Evolutionary conservation across 202 grass and related monocot species (phyloP).

Genomic region (Sporobolus alterniflorus): DNA sequence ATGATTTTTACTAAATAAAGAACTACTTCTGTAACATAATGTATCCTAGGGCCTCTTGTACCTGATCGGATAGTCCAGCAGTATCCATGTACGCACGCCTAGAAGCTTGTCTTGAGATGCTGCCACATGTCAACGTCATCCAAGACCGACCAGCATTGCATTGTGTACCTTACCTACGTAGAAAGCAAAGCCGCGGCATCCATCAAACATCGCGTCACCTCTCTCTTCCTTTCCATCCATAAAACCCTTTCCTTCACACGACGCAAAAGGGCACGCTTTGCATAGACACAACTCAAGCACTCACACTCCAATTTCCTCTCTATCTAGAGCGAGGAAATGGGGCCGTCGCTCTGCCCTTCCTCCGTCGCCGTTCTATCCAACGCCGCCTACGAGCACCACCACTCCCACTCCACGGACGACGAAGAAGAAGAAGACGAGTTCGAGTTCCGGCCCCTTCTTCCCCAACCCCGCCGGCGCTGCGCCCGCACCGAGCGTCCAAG

Average conservation of each 20-base stretch:
- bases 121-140: no score
- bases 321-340: slow-evolving; percentile 18
- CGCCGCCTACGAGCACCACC: background rate
- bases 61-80: no score
- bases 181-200: no score
- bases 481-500: background rate
- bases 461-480: background rate
- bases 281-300: background rate
- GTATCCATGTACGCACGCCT: no score
- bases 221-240: background rate
- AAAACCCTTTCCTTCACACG: slow-evolving; percentile 23
- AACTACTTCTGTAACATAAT: no score
- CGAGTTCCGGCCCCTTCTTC: slow-evolving; percentile 55
- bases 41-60: no score
- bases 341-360: slow-evolving; percentile 7
- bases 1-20: no score
- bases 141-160: no score
- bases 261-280: slow-evolving; percentile 7
- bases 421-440: slow-evolving; percentile 16
- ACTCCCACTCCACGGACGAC: background rate
- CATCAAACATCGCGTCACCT: no score
- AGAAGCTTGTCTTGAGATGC: no score
- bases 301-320: background rate
- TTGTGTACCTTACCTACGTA: no score
- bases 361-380: slow-evolving; percentile 31